These are phyloP conservation scores for Talaromyces sp. DNA, from an alignment of 2,329 filamentous ascomycete genomes.

Conservation along the genomic window DNA sequence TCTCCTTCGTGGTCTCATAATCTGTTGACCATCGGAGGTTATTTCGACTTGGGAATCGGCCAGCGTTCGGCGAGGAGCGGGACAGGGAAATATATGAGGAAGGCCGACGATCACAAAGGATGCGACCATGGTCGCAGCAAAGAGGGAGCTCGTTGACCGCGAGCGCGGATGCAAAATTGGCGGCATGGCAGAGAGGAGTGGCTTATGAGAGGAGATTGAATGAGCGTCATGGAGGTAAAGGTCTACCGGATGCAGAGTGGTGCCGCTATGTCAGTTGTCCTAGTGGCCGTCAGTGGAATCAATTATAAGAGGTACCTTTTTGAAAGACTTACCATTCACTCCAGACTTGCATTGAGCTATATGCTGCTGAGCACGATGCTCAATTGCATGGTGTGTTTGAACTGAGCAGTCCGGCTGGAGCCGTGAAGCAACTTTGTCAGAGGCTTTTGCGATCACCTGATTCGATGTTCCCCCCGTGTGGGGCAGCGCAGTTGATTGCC, in stretches of 20 bases:
- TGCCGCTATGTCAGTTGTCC: background rate
- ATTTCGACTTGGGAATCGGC: slow-evolving; percentile 59
- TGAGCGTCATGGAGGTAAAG: slow-evolving; percentile 2
- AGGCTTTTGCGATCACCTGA: slow-evolving; percentile 9
- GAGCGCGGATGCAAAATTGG: slow-evolving; percentile 87
- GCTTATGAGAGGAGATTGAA: background rate
- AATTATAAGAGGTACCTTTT: background rate
- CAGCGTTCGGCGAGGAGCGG: slow-evolving; percentile 68
- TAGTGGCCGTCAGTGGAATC: background rate
- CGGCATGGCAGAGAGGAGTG: slow-evolving; percentile 63
- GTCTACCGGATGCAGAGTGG: background rate
- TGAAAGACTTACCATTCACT: background rate
- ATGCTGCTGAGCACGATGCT: slow-evolving; percentile 8
- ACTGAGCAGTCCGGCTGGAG: background rate
- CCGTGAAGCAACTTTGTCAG: background rate
- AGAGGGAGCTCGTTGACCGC: slow-evolving; percentile 86
- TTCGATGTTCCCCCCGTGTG: background rate
- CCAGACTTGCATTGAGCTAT: background rate
- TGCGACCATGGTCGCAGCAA: slow-evolving; percentile 83
- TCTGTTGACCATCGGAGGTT: slow-evolving; percentile 40
- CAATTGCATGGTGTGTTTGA: slow-evolving; percentile 7
- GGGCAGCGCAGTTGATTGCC: background rate
- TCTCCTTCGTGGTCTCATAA: slow-evolving; percentile 32
- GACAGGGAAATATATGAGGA: slow-evolving; percentile 87
- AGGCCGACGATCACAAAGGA: slow-evolving; percentile 89